phyloP scores from a whole-genome alignment of 164 flowering plant genomes.

The Taxillus chinensis region DNA sequence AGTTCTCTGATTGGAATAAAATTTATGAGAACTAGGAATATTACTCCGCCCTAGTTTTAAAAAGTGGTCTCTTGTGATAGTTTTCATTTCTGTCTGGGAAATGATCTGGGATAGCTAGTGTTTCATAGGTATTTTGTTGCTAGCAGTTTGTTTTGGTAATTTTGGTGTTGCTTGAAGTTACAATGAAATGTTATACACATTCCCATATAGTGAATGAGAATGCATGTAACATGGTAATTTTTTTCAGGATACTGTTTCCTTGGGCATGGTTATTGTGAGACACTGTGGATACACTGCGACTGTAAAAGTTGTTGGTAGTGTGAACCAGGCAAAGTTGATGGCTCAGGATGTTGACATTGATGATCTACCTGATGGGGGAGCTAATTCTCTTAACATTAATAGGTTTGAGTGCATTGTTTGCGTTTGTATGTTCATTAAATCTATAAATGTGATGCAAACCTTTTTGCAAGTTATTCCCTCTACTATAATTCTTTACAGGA shows the following conservation, averaged over 20 bases:
- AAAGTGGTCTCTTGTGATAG: too few relatives aligned
- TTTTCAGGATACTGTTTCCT: slow-evolving; percentile 67
- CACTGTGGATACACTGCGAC: slow-evolving; percentile 69
- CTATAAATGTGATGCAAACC: too few relatives aligned
- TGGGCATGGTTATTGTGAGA: slow-evolving; percentile 54
- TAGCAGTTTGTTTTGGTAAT: too few relatives aligned
- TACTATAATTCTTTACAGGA: too few relatives aligned
- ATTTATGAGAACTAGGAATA: neutral
- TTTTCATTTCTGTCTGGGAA: too few relatives aligned
- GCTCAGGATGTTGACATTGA: slow-evolving; percentile 46
- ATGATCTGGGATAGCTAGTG: too few relatives aligned
- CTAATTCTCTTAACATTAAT: slow-evolving; percentile 75
- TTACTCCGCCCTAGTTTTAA: neutral
- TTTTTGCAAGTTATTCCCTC: too few relatives aligned
- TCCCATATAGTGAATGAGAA: neutral
- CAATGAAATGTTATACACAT: too few relatives aligned
- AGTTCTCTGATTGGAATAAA: neutral
- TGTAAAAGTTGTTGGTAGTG: slow-evolving; percentile 53
- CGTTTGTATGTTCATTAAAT: too few relatives aligned
- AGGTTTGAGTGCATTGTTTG: slow-evolving; percentile 45
- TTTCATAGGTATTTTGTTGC: too few relatives aligned
- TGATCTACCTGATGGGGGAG: slow-evolving; percentile 87
- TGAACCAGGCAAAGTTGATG: slow-evolving; percentile 21
- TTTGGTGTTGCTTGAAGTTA: too few relatives aligned
- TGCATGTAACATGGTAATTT: slow-evolving; percentile 8